Base-by-base conservation (phyloP, 2,329 filamentous ascomycete species). In the Neonectria sp. region DNA sequence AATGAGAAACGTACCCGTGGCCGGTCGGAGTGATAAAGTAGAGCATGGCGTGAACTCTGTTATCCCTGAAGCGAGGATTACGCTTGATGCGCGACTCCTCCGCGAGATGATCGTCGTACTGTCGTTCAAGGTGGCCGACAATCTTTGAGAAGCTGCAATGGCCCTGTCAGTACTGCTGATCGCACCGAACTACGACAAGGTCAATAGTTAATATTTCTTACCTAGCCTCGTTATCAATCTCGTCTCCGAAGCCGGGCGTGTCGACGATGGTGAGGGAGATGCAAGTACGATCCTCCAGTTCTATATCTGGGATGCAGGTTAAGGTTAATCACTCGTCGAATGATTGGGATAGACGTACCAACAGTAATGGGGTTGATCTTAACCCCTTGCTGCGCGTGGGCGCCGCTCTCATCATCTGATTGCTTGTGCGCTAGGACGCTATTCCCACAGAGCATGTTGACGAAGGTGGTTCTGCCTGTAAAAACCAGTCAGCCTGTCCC, bases 41-140 rank as follows among this genome's bases (percentile, higher is more conserved):
- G 78, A 99, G 92, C 82, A 99, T 91, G 75, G 95, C 96, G 81
- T 99, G 96, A 55, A 99, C 94, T 86, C 96, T 94, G 87, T 99
- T 98, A 86, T 99, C 96, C 80, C 96, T 92, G 92, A 99, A 99
- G 79, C 96, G 92, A 77, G 96, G 96, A 88, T 99, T 99, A 95
- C 96, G 96, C 93, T 99, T 99, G 89, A 99, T 99, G 88, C 96
- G 94, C 78, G 96, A 98, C 87, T 99, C 96, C 86, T 98, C 95
- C 70, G 96, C 95, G 77, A 99, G 90, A 88, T 99, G 98, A 82
- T 98, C 95, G 84, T 99, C 96, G 84, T 98, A 98, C 90, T 99
- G 95, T 86, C 95, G 91, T 89, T 99, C 96, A 78, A 99, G 93
- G 85, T 97, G 98, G 76, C 95, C 95, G 76, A 97, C 95, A 79